Conservation (phyloP, 2,329 filamentous ascomycete genomes). For the Monosporascus sp. region DNA sequence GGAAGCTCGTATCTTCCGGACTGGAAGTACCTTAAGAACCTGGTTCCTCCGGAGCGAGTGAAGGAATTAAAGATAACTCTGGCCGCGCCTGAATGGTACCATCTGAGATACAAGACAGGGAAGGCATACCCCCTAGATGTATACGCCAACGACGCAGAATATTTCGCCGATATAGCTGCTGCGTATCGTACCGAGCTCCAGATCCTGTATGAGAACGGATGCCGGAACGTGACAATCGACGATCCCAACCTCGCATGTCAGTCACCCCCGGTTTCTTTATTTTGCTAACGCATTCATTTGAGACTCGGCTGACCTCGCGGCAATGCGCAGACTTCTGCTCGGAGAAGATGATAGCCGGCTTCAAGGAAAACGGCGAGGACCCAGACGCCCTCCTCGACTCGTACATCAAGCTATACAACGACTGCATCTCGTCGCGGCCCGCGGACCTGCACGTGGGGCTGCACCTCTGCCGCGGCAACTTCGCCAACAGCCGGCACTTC, state of each 20-base stretch:
- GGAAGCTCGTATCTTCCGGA: constrained; percentile 38
- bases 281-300: not conserved
- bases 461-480: constrained; percentile 68
- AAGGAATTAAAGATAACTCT: constrained; percentile 52
- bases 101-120: constrained; percentile 51
- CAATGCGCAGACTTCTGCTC: constrained; percentile 60
- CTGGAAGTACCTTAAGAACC: constrained; percentile 36
- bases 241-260: constrained; percentile 63
- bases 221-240: constrained; percentile 61
- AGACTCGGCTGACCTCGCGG: no score
- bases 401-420: constrained; percentile 75
- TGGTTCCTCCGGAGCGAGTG: constrained; percentile 53
- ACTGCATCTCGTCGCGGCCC: constrained; percentile 58
- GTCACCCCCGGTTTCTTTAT: constrained; percentile 19
- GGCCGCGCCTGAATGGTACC: constrained; percentile 50
- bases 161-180: constrained; percentile 59
- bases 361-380: constrained; percentile 64
- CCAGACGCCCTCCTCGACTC: constrained; percentile 64
- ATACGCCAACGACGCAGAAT: constrained; percentile 54
- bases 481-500: constrained; percentile 61
- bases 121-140: constrained; percentile 52
- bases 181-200: constrained; percentile 54
- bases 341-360: constrained; percentile 67
- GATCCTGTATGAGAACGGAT: constrained; percentile 56
- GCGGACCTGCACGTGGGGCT: constrained; percentile 70